Percentiles rank a stretch among this genome's conserved stretches.
Evolutionary conservation across 305 asterid genomes (phyloP).

Genomic region (Plantago coronopus): DNA sequence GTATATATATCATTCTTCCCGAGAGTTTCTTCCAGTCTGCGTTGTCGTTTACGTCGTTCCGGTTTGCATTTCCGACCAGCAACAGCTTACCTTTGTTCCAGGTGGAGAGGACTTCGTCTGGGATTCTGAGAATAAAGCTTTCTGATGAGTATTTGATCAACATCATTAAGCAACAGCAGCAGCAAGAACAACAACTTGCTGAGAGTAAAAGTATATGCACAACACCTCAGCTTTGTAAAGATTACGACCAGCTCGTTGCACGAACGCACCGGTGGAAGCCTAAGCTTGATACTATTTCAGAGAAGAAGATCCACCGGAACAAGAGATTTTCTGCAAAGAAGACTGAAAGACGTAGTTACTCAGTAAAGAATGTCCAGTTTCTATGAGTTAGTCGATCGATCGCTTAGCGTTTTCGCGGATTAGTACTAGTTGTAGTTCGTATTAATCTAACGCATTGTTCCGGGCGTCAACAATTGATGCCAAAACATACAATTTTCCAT

Average conservation of each 20-base stretch:
- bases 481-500: background rate
- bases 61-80: slow-evolving; percentile 18
- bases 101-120: slow-evolving; percentile 43
- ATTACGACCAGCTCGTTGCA: slow-evolving; percentile 42
- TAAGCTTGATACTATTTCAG: slow-evolving; percentile 47
- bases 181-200: slow-evolving; percentile 10
- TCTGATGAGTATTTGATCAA: slow-evolving; percentile 31
- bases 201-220: slow-evolving; percentile 24
- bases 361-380: too few species aligned
- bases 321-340: slow-evolving; percentile 11
- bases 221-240: slow-evolving; percentile 45
- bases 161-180: slow-evolving; percentile 21
- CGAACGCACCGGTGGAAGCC: slow-evolving; percentile 49
- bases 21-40: slow-evolving; percentile 43
- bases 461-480: background rate
- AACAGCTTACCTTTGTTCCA: slow-evolving; percentile 29
- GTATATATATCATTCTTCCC: slow-evolving; percentile 49
- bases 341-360: too few species aligned
- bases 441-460: too few species aligned
- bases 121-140: slow-evolving; percentile 40
- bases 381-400: too few species aligned
- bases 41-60: slow-evolving; percentile 41
- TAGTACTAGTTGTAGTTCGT: too few species aligned
- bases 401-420: too few species aligned
- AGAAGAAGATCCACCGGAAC: slow-evolving; percentile 24